Conservation (phyloP, 108 stramenopile species). For the Heterococcus sp. region DNA sequence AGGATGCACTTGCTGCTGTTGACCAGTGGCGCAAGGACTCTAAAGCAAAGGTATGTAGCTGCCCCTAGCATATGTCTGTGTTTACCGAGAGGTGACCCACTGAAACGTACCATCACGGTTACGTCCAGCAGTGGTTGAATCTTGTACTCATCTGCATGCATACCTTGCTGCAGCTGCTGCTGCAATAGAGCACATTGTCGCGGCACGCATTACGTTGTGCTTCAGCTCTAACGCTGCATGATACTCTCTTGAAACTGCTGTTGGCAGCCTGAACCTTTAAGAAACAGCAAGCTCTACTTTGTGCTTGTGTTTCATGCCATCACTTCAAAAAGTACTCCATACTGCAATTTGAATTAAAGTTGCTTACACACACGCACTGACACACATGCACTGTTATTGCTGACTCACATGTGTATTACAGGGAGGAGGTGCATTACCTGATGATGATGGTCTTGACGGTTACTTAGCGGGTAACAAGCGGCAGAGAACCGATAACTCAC, state of each 20-base stretch:
- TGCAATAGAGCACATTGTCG: too few species aligned
- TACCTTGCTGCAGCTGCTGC: too few species aligned
- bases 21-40: conserved; percentile 80
- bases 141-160: not conserved
- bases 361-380: not conserved
- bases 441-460: conserved; percentile 56
- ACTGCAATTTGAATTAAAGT: not conserved
- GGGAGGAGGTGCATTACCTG: conserved; percentile 52
- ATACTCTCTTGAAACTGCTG: not conserved
- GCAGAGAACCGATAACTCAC: not conserved
- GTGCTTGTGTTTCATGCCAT: not conserved
- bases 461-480: conserved; percentile 14
- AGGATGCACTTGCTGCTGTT: conserved; percentile 70
- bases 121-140: too few species aligned
- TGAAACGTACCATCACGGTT: too few species aligned
- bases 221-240: too few species aligned
- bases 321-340: not conserved
- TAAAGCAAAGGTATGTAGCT: conserved; percentile 7
- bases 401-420: not conserved
- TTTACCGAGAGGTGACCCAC: too few species aligned
- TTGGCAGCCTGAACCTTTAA: not conserved
- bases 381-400: not conserved
- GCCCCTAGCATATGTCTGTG: too few species aligned
- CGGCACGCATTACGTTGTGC: too few species aligned
- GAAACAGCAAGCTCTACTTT: not conserved